These are phyloP conservation scores for Pythium aphanidermatum DNA, from an alignment of 352 stramenopile genomes.

Conservation along the genomic window DNA sequence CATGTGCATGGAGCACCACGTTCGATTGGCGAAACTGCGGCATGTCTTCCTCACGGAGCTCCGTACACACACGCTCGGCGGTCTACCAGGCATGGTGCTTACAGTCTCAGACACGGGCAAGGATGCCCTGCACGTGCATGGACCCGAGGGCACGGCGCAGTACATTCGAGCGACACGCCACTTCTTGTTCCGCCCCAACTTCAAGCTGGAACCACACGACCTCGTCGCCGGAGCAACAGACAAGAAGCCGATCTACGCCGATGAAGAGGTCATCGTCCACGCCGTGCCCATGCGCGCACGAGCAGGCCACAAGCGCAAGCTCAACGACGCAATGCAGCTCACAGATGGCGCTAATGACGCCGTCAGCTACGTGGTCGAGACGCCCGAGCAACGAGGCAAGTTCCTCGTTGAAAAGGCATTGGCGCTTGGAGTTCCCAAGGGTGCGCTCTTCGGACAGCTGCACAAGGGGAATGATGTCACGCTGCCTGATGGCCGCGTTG, in stretches of 20 bases:
- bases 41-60: constrained; percentile 85
- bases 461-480: constrained; percentile 77
- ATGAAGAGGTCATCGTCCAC: constrained; percentile 53
- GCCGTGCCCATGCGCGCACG: constrained; percentile 29
- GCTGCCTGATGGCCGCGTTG: constrained; percentile 49
- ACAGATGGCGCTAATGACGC: constrained; percentile 23
- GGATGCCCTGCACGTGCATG: constrained; percentile 57
- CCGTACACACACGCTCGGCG: constrained; percentile 66
- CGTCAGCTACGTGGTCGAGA: constrained; percentile 75
- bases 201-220: constrained; percentile 44
- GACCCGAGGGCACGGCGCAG: constrained; percentile 50
- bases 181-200: constrained; percentile 69
- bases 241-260: constrained; percentile 28
- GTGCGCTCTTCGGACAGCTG: constrained; percentile 68
- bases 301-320: constrained; percentile 52
- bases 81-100: constrained; percentile 83
- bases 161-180: constrained; percentile 80
- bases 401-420: constrained; percentile 71
- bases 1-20: constrained; percentile 90
- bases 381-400: constrained; percentile 62
- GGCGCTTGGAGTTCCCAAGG: constrained; percentile 66
- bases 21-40: constrained; percentile 78
- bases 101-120: constrained; percentile 88
- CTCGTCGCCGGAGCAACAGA: constrained; percentile 3
- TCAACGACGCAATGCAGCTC: constrained; percentile 26